Percentiles rank a stretch among this genome's conserved stretches.
Evolutionary conservation across 2,329 filamentous ascomycete genomes (phyloP).

Genomic region (Paecilomyces niveus): DNA sequence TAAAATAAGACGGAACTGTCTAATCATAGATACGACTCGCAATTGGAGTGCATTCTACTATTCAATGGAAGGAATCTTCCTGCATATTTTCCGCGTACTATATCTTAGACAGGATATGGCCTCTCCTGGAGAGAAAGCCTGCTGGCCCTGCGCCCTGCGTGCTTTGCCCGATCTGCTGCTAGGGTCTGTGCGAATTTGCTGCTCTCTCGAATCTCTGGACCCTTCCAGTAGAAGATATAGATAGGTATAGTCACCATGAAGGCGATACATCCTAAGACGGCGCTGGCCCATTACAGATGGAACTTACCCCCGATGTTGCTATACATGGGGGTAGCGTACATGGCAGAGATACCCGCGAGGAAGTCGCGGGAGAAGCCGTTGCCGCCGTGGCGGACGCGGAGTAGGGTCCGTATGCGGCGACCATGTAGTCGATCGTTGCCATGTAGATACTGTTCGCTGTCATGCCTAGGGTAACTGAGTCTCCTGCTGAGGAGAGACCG

Average conservation of each 20-base stretch:
- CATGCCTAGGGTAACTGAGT: constrained; percentile 68
- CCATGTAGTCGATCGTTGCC: constrained; percentile 72
- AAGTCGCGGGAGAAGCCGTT: constrained; percentile 70
- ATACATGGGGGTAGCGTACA: constrained; percentile 61
- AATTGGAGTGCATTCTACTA: too few relatives aligned
- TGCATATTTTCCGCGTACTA: not conserved
- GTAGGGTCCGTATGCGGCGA: constrained; percentile 66
- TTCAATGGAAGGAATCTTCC: too few relatives aligned
- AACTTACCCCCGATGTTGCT: constrained; percentile 36
- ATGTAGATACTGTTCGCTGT: constrained; percentile 69
- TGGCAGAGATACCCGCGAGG: constrained; percentile 62
- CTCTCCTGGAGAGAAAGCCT: not conserved
- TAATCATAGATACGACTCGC: too few relatives aligned
- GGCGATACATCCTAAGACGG: constrained; percentile 45
- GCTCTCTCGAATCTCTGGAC: constrained; percentile 44
- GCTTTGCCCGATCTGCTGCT: constrained; percentile 17
- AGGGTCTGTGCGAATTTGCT: constrained; percentile 46
- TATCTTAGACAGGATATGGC: not conserved
- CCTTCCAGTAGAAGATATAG: constrained; percentile 51
- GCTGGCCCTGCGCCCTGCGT: constrained; percentile 12
- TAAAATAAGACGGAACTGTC: too few relatives aligned
- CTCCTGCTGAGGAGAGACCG: constrained; percentile 64
- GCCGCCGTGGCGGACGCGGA: constrained; percentile 66
- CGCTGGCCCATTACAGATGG: constrained; percentile 48
- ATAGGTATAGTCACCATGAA: constrained; percentile 48